These are phyloP conservation scores for Caulochytrium protostelioides DNA, from an alignment of 371 early-diverging fungal species.

Conservation along the genomic window DNA sequence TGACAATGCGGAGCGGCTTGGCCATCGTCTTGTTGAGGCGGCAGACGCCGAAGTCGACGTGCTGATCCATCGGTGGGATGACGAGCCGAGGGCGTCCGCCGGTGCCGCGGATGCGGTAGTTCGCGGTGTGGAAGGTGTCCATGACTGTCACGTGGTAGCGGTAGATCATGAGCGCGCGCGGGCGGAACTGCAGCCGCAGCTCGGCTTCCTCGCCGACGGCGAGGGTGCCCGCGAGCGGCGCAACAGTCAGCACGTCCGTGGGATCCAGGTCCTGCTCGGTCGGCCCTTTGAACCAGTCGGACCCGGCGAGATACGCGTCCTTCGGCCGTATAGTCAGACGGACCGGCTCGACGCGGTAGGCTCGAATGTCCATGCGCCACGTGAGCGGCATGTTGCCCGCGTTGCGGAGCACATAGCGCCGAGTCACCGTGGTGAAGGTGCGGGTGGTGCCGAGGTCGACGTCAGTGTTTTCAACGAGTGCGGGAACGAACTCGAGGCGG, in stretches of 20 bases:
- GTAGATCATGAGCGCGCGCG: not conserved
- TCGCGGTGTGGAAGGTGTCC: conserved; percentile 2
- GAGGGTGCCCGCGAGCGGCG: not conserved
- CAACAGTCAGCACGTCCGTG: not conserved
- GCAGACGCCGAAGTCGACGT: conserved; percentile 32
- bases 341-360: too few relatives aligned
- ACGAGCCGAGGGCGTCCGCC: too few relatives aligned
- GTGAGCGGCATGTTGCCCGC: too few relatives aligned
- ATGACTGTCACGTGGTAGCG: not conserved
- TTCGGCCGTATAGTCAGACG: too few relatives aligned
- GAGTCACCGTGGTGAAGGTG: too few relatives aligned
- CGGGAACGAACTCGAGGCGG: too few relatives aligned
- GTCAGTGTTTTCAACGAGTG: too few relatives aligned
- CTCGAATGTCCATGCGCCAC: too few relatives aligned
- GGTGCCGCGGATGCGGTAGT: not conserved
- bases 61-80: not conserved
- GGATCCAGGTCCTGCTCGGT: not conserved
- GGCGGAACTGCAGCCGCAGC: not conserved
- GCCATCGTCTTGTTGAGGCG: conserved; percentile 15
- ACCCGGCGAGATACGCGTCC: too few relatives aligned
- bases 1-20: conserved; percentile 17
- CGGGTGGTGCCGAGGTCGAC: too few relatives aligned
- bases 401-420: too few relatives aligned
- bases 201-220: conserved; percentile 1
- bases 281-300: not conserved